These are phyloP conservation scores for Dacryopinax primogenitus DNA, from an alignment of 768 basidiomycete species.

Conservation along the genomic window DNA sequence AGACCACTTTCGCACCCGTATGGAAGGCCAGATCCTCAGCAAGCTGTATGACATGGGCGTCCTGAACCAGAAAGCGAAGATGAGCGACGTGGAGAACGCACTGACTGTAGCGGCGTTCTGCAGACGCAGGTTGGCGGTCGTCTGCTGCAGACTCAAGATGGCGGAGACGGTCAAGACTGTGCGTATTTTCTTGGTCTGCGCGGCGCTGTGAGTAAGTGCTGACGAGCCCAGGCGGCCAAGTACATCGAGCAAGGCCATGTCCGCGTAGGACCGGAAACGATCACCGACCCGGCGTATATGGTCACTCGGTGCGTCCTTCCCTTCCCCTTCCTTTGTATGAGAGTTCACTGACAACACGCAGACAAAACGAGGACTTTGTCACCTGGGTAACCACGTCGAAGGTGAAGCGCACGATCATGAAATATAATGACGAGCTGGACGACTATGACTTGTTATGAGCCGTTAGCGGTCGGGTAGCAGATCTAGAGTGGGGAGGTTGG, in stretches of 20 bases:
- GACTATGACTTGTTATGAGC: conserved; percentile 76
- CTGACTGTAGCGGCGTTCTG: conserved; percentile 93
- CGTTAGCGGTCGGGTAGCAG: background rate
- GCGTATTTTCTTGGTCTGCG: conserved; percentile 26
- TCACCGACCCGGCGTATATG: conserved; percentile 91
- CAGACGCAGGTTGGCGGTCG: conserved; percentile 77
- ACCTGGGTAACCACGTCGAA: conserved; percentile 99
- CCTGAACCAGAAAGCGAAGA: conserved; percentile 70
- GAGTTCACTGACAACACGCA: conserved; percentile 26
- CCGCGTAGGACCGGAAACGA: conserved; percentile 87
- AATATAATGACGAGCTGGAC: conserved; percentile 96
- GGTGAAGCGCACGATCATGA: conserved; percentile 87
- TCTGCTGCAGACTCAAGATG: conserved; percentile 89
- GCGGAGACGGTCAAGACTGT: conserved; percentile 88
- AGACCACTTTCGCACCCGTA: conserved; percentile 73
- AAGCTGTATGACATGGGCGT: conserved; percentile 98
- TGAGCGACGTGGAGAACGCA: conserved; percentile 87
- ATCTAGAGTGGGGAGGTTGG: background rate
- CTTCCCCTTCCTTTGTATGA: conserved; percentile 10
- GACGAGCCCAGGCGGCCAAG: conserved; percentile 59
- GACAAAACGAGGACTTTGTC: conserved; percentile 98
- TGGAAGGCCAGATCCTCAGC: conserved; percentile 76
- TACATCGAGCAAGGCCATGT: conserved; percentile 98
- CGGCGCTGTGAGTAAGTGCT: background rate
- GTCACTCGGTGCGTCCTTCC: conserved; percentile 56